A percentile compares a stretch with the other conserved stretches of the same genome.
Conservation (phyloP, 306 rosid genomes). For the Albizia julibrissin region DNA sequence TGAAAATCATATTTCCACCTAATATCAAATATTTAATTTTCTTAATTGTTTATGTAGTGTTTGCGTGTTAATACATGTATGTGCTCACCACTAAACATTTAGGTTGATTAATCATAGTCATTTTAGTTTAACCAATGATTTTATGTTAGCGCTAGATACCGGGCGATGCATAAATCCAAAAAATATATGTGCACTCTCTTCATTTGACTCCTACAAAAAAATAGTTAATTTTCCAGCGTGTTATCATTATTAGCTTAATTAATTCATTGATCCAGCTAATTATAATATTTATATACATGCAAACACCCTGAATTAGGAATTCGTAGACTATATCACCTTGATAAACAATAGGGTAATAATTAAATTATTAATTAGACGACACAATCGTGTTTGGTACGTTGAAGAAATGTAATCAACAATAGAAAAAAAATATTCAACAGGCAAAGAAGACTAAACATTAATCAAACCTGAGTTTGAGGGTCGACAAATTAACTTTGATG, state of each 20-base stretch:
- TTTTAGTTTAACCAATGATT: too few relatives aligned
- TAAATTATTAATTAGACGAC: neutral
- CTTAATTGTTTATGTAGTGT: too few relatives aligned
- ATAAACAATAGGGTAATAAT: neutral
- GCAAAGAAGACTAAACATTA: neutral
- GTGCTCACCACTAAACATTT: too few relatives aligned
- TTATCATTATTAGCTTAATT: neutral
- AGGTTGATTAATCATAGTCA: too few relatives aligned
- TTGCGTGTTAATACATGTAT: too few relatives aligned
- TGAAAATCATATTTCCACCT: neutral
- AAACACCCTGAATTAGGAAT: neutral
- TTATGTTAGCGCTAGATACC: too few relatives aligned
- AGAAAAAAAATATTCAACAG: neutral
- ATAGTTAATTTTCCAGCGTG: neutral
- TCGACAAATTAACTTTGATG: neutral
- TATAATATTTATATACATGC: neutral
- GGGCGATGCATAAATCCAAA: too few relatives aligned
- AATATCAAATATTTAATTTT: neutral
- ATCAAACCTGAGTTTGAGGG: neutral
- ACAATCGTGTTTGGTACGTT: slow-evolving; percentile 16
- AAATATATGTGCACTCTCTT: too few relatives aligned
- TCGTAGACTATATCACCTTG: neutral
- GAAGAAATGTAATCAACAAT: neutral
- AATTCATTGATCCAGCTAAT: neutral
- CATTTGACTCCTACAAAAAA: too few relatives aligned